Conservation (phyloP, 177 flowering plant genomes). For the Telopea speciosissima region DNA sequence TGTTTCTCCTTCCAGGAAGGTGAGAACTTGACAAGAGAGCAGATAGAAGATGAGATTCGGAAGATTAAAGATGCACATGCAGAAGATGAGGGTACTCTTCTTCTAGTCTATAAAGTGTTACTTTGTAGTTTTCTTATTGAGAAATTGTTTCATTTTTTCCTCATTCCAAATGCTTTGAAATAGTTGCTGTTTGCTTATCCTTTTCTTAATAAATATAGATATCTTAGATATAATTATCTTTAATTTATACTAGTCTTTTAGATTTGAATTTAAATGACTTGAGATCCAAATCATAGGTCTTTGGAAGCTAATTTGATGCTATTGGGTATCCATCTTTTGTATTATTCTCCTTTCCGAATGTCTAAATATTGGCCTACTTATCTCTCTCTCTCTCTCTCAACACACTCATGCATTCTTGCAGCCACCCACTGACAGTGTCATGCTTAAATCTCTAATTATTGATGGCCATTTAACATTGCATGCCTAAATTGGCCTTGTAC, state of each 20-base stretch:
- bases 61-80: conserved; percentile 86
- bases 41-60: conserved; percentile 70
- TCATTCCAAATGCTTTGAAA: not conserved
- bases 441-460: no score
- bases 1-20: conserved; percentile 45
- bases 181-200: not conserved
- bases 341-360: no score
- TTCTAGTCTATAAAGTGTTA: not conserved
- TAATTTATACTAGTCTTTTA: not conserved
- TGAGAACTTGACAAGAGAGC: conserved; percentile 77
- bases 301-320: no score
- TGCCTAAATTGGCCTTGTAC: no score
- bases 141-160: not conserved
- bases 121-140: not conserved
- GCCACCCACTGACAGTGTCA: no score
- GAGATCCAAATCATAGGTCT: not conserved
- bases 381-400: no score
- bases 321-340: no score
- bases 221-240: not conserved
- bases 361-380: no score
- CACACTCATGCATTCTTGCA: no score
- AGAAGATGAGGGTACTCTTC: conserved; percentile 78
- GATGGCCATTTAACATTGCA: no score
- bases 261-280: not conserved
- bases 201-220: not conserved